Percentiles rank a stretch among this genome's conserved stretches.
These are phyloP conservation scores for Pyrrhoderma noxium DNA, from an alignment of 1,284 basidiomycete genomes.

Conservation along the genomic window DNA sequence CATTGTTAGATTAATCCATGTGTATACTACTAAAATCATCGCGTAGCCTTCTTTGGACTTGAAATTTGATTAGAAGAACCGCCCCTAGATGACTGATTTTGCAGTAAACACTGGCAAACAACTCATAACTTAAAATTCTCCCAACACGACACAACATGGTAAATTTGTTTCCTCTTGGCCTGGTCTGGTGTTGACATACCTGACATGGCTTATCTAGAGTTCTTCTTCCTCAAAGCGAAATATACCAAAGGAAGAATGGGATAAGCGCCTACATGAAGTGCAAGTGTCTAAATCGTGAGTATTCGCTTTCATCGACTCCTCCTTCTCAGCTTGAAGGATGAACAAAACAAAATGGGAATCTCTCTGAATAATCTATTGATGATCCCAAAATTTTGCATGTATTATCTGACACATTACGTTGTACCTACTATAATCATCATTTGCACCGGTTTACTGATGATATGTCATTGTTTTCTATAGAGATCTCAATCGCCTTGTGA, in stretches of 20 bases:
- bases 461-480: conserved; percentile 33
- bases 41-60: too few species aligned
- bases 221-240: conserved; percentile 35
- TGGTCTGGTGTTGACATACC: background rate
- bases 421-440: conserved; percentile 33
- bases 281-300: conserved; percentile 74
- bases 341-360: conserved; percentile 74
- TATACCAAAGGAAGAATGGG: conserved; percentile 72
- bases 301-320: conserved; percentile 15
- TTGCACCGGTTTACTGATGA: background rate
- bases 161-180: background rate
- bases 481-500: conserved; percentile 92
- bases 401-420: conserved; percentile 83
- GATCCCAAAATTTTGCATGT: conserved; percentile 64
- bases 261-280: conserved; percentile 65
- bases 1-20: too few species aligned
- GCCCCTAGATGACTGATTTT: too few species aligned
- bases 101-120: too few species aligned
- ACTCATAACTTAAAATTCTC: too few species aligned
- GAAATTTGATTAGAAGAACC: too few species aligned
- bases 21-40: too few species aligned
- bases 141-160: background rate
- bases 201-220: conserved; percentile 2
- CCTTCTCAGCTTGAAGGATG: conserved; percentile 40
- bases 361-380: conserved; percentile 65